Percentiles rank a stretch among this genome's conserved stretches.
Evolutionary conservation across 768 basidiomycete genomes (phyloP).

Genomic region (Hydnomerulius pinastri): DNA sequence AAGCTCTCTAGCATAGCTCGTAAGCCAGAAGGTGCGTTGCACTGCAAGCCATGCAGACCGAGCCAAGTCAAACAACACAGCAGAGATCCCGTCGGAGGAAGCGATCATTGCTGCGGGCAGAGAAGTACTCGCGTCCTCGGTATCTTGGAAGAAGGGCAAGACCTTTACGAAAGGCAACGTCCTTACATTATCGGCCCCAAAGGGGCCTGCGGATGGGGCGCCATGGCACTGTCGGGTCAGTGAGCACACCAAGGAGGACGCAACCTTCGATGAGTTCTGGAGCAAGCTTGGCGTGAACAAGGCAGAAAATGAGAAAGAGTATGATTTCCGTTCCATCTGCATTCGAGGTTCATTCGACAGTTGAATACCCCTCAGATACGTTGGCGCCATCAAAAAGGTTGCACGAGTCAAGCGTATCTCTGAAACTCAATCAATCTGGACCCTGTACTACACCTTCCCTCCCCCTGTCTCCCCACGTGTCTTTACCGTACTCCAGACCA

Average conservation of each 20-base stretch:
- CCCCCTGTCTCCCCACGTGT: slow-evolving; percentile 72
- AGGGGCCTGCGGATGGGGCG: slow-evolving; percentile 55
- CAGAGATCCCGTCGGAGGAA: slow-evolving; percentile 66
- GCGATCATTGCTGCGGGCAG: slow-evolving; percentile 53
- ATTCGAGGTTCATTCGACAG: neutral
- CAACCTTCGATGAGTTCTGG: slow-evolving; percentile 76
- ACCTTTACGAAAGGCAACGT: slow-evolving; percentile 54
- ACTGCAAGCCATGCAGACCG: neutral
- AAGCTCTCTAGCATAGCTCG: slow-evolving; percentile 42
- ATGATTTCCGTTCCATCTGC: slow-evolving; percentile 16
- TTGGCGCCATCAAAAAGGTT: slow-evolving; percentile 64
- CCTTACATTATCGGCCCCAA: slow-evolving; percentile 54
- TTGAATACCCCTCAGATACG: slow-evolving; percentile 61
- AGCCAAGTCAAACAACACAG: neutral
- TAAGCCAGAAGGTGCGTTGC: slow-evolving; percentile 39
- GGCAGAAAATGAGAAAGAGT: slow-evolving; percentile 71
- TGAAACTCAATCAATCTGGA: slow-evolving; percentile 66
- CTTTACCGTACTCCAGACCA: slow-evolving; percentile 75
- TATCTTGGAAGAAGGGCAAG: slow-evolving; percentile 70
- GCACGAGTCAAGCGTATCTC: slow-evolving; percentile 64
- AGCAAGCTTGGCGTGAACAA: slow-evolving; percentile 65
- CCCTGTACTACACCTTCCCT: slow-evolving; percentile 69
- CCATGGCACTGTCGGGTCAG: slow-evolving; percentile 72
- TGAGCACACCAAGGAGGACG: slow-evolving; percentile 63
- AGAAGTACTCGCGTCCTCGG: slow-evolving; percentile 56